Evolutionary conservation across 805 yeast genomes (phyloP).

Genomic region (Yarrowia yakushimensis): DNA sequence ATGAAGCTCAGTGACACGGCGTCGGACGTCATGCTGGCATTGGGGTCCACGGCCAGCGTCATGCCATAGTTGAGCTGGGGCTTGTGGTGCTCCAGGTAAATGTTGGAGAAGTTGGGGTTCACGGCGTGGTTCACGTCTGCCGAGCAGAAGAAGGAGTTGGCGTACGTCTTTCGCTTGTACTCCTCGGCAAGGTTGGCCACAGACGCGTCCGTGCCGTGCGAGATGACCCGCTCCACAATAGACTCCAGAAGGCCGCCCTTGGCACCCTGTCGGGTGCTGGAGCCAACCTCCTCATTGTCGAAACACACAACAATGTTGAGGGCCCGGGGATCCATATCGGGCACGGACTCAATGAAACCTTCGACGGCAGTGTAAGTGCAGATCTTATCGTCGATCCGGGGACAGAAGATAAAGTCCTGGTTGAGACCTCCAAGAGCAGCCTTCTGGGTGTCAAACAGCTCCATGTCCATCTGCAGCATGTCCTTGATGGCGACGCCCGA

Average conservation of each 20-base stretch:
- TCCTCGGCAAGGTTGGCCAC: slow-evolving; percentile 32
- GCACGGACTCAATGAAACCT: slow-evolving; percentile 51
- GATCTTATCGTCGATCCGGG: slow-evolving; percentile 78
- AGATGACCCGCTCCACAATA: slow-evolving; percentile 47
- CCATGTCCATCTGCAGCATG: slow-evolving; percentile 66
- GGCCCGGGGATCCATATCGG: slow-evolving; percentile 36
- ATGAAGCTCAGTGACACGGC: slow-evolving; percentile 64
- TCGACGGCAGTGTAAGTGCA: slow-evolving; percentile 71
- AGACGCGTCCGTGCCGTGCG: slow-evolving; percentile 32
- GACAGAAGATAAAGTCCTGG: slow-evolving; percentile 69
- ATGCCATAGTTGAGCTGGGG: slow-evolving; percentile 77
- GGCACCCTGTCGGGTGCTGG: slow-evolving; percentile 74
- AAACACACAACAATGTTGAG: slow-evolving; percentile 58
- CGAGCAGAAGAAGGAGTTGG: slow-evolving; percentile 71
- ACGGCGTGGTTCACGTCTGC: slow-evolving; percentile 80
- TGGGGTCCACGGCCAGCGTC: slow-evolving; percentile 65
- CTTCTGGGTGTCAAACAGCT: slow-evolving; percentile 72
- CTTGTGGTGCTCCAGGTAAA: slow-evolving; percentile 68
- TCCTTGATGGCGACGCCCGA: slow-evolving; percentile 57
- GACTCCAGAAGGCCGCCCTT: slow-evolving; percentile 67
- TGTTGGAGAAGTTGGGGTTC: slow-evolving; percentile 65
- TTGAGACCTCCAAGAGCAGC: slow-evolving; percentile 72
- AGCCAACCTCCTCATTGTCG: slow-evolving; percentile 81
- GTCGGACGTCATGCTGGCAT: slow-evolving; percentile 80
- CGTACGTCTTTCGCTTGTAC: slow-evolving; percentile 45